phyloP scores from a whole-genome alignment of 2,329 filamentous ascomycete species.

The Sporothrix sp. region DNA sequence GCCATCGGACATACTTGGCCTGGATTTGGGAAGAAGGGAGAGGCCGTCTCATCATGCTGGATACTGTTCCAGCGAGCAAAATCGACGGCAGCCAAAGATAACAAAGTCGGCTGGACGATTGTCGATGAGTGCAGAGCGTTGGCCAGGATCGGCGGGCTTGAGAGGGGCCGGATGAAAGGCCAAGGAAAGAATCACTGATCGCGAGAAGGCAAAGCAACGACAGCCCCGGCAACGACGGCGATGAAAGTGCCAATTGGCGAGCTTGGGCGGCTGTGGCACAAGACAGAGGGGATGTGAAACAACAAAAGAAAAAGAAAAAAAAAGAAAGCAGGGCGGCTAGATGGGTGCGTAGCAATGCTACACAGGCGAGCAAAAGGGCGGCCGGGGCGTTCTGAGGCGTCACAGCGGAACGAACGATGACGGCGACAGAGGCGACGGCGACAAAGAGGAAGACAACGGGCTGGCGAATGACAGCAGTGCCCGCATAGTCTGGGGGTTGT shows the following conservation, averaged over 20 bases:
- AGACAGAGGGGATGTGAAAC: constrained; percentile 4
- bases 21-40: neutral
- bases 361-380: constrained; percentile 3
- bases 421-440: neutral
- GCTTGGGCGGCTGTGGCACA: neutral
- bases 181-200: too few relatives aligned
- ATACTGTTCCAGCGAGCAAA: too few relatives aligned
- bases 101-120: too few relatives aligned
- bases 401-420: constrained; percentile 5
- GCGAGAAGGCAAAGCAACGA: too few relatives aligned
- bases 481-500: constrained; percentile 10
- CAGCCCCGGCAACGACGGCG: too few relatives aligned
- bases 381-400: neutral
- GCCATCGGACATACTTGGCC: constrained; percentile 10
- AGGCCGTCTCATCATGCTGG: constrained; percentile 2
- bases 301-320: neutral
- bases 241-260: neutral
- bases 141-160: too few relatives aligned
- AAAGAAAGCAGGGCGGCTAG: neutral
- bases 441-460: neutral
- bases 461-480: constrained; percentile 13
- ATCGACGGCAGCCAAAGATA: too few relatives aligned
- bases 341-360: constrained; percentile 4
- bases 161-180: too few relatives aligned
- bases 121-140: too few relatives aligned